phyloP scores from a whole-genome alignment of 139 green algal species.

The Chlamydomonas sp. region DNA sequence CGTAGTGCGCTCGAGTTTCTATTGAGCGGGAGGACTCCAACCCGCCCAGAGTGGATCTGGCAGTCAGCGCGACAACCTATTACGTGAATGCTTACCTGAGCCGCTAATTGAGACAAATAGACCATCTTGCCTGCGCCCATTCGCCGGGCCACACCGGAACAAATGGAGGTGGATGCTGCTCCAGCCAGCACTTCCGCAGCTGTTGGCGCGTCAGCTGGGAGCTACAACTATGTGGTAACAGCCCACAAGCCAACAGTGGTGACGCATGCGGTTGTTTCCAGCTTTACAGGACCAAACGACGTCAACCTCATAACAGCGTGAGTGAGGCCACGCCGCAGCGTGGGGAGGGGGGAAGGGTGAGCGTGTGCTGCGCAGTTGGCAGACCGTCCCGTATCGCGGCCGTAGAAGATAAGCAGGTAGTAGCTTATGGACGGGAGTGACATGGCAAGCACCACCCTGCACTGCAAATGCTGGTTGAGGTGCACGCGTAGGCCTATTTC shows the following conservation, averaged over 20 bases:
- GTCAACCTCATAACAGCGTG: constrained; percentile 94
- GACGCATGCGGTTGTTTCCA: constrained; percentile 82
- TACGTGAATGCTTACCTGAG: not conserved
- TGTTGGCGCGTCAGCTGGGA: not conserved
- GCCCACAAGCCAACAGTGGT: constrained; percentile 94
- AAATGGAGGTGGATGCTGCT: constrained; percentile 40
- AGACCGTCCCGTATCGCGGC: no score
- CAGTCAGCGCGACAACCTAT: not conserved
- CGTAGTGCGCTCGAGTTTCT: no score
- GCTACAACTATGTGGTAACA: constrained; percentile 85
- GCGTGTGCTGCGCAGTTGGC: no score
- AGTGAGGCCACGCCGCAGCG: not conserved
- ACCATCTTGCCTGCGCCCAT: not conserved
- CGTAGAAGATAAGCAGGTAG: no score
- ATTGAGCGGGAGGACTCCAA: no score
- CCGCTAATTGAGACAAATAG: not conserved
- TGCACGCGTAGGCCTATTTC: no score
- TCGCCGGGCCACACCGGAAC: not conserved
- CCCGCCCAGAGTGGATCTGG: not conserved
- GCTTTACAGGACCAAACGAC: constrained; percentile 85
- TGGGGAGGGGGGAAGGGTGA: not conserved
- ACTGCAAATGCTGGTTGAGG: no score
- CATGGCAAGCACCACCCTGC: no score
- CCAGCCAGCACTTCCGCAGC: not conserved
- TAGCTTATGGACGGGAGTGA: no score